phyloP scores from a whole-genome alignment of 164 flowering plant species.

The Liquidambar formosana region DNA sequence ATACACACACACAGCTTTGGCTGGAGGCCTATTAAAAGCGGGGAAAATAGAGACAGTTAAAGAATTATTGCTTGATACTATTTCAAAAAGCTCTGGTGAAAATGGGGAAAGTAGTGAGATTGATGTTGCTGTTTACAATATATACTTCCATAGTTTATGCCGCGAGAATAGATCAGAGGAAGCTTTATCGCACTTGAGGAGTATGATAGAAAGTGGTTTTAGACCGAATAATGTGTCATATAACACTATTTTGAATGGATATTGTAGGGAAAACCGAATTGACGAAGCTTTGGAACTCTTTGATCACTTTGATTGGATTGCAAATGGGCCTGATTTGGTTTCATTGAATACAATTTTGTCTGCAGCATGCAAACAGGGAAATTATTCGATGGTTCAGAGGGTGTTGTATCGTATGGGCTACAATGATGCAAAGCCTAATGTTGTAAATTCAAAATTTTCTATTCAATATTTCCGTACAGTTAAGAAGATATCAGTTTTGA shows the following conservation, averaged over 20 bases:
- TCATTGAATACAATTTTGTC: conserved; percentile 53
- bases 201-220: conserved; percentile 39
- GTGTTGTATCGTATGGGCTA: conserved; percentile 38
- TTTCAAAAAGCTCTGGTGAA: conserved; percentile 28
- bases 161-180: conserved; percentile 27
- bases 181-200: conserved; percentile 33
- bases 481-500: conserved; percentile 36
- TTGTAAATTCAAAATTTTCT: conserved; percentile 39
- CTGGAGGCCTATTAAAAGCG: conserved; percentile 46
- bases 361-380: conserved; percentile 46
- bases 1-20: conserved; percentile 45
- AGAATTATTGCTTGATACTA: conserved; percentile 21
- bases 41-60: conserved; percentile 28
- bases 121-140: conserved; percentile 40
- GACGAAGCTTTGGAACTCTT: conserved; percentile 43
- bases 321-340: conserved; percentile 40
- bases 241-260: conserved; percentile 51
- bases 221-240: conserved; percentile 39
- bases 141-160: conserved; percentile 43
- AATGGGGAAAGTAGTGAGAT: no score
- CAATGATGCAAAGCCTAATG: conserved; percentile 38
- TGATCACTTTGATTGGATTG: conserved; percentile 32
- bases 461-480: conserved; percentile 35
- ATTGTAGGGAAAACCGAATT: conserved; percentile 37
- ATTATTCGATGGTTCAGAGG: conserved; percentile 31